These are phyloP conservation scores for Fonsecaea multimorphosa DNA, from an alignment of 2,329 filamentous ascomycete species.

Conservation along the genomic window DNA sequence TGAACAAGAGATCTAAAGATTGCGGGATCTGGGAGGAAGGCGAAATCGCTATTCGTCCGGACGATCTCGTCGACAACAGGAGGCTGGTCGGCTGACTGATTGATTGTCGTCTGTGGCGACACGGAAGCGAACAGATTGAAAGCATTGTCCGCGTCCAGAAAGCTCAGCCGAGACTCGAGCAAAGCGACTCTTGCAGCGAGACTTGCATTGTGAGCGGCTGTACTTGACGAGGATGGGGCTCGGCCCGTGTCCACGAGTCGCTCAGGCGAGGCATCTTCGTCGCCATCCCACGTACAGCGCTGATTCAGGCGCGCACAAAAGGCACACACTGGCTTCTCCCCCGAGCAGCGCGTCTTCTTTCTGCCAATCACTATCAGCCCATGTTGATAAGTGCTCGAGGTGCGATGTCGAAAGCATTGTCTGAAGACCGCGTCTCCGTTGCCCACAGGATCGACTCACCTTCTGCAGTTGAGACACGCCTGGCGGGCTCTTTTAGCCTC, in stretches of 20 bases:
- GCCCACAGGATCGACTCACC: neutral
- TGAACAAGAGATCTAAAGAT: slow-evolving; percentile 32
- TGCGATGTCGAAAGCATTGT: neutral
- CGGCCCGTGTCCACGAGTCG: slow-evolving; percentile 1
- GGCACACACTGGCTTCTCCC: slow-evolving; percentile 44
- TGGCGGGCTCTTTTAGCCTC: slow-evolving; percentile 27
- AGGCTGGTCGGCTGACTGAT: slow-evolving; percentile 3
- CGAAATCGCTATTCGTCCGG: slow-evolving; percentile 10
- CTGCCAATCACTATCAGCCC: slow-evolving; percentile 22
- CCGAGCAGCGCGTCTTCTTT: slow-evolving; percentile 46
- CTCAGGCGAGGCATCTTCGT: slow-evolving; percentile 10
- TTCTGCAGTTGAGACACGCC: slow-evolving; percentile 26
- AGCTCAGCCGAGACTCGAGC: slow-evolving; percentile 23
- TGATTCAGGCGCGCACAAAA: slow-evolving; percentile 42
- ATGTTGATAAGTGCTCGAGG: neutral
- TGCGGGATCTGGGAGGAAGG: slow-evolving; percentile 2
- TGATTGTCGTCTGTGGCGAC: neutral
- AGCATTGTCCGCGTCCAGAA: slow-evolving; percentile 18
- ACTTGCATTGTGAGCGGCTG: slow-evolving; percentile 9
- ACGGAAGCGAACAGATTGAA: slow-evolving; percentile 16
- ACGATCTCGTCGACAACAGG: slow-evolving; percentile 1
- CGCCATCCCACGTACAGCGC: slow-evolving; percentile 24
- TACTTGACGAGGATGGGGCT: slow-evolving; percentile 2
- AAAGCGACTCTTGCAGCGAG: slow-evolving; percentile 26
- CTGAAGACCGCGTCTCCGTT: neutral